phyloP scores from a whole-genome alignment of 345 rosid species.

The Eutrema yunnanense region DNA sequence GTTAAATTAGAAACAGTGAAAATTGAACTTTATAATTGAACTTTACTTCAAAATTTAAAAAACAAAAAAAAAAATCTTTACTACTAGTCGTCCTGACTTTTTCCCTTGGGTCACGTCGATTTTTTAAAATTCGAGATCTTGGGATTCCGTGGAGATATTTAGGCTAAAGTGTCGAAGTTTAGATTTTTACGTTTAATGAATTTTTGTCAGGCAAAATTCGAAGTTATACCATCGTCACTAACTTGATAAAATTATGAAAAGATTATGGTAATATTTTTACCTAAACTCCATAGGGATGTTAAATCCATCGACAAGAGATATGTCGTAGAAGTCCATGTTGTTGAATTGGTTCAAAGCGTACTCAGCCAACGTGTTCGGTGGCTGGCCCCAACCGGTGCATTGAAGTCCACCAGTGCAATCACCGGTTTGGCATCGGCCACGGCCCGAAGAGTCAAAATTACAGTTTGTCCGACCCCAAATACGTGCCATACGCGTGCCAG shows the following conservation, averaged over 20 bases:
- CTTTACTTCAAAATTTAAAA: too few species aligned
- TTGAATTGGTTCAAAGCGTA: slow-evolving; percentile 46
- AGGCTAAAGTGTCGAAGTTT: background rate
- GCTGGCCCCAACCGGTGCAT: slow-evolving; percentile 43
- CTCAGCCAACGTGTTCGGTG: slow-evolving; percentile 58
- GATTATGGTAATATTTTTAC: background rate
- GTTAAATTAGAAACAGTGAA: too few species aligned
- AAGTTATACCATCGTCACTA: background rate
- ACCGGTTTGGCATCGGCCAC: slow-evolving; percentile 43
- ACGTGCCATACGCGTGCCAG: slow-evolving; percentile 22
- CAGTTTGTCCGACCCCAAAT: slow-evolving; percentile 35
- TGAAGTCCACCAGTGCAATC: slow-evolving; percentile 44
- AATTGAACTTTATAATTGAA: too few species aligned
- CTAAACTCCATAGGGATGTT: slow-evolving; percentile 32
- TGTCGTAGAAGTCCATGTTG: slow-evolving; percentile 29
- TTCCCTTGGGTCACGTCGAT: too few species aligned
- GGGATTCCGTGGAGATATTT: background rate
- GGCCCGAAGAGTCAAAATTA: slow-evolving; percentile 26
- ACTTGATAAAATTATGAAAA: background rate
- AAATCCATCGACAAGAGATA: slow-evolving; percentile 31
- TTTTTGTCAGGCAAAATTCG: background rate
- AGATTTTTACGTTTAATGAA: background rate
- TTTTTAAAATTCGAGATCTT: too few species aligned
- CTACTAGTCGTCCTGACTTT: too few species aligned
- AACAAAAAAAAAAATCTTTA: too few species aligned